Evolutionary conservation across 2,329 filamentous ascomycete genomes (phyloP).

Genomic region (Cladophialophora carrionii): DNA sequence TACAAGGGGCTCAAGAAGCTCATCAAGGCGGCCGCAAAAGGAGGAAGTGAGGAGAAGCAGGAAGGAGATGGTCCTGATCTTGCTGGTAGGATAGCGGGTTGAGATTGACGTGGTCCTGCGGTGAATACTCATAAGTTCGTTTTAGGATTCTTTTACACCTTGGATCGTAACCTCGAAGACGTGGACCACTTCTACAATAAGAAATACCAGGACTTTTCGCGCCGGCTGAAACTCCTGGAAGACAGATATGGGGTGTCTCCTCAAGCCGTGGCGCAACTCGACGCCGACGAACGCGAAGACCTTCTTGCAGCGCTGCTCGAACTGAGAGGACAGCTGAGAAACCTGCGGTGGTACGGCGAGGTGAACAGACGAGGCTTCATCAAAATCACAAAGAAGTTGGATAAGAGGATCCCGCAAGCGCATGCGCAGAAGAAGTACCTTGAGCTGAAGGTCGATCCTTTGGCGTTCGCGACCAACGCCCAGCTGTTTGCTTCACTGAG

Average conservation of each 20-base stretch:
- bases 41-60: constrained; percentile 63
- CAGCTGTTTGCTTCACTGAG: constrained; percentile 63
- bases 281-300: constrained; percentile 88
- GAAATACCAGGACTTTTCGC: constrained; percentile 81
- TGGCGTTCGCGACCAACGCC: constrained; percentile 79
- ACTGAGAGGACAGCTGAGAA: constrained; percentile 81
- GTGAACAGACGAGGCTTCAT: constrained; percentile 93
- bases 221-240: constrained; percentile 81
- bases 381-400: constrained; percentile 98
- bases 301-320: constrained; percentile 88
- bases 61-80: constrained; percentile 76
- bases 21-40: constrained; percentile 75
- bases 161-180: constrained; percentile 96
- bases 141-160: constrained; percentile 91
- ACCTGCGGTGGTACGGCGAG: constrained; percentile 96
- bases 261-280: constrained; percentile 71
- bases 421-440: constrained; percentile 84
- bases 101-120: constrained; percentile 35
- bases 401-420: constrained; percentile 83
- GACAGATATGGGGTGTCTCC: constrained; percentile 80
- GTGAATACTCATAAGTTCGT: constrained; percentile 28
- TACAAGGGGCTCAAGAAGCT: constrained; percentile 78
- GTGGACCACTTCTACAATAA: constrained; percentile 97
- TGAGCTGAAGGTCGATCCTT: constrained; percentile 84
- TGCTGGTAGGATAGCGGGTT: constrained; percentile 69